A percentile compares a stretch with the other conserved stretches of the same genome.
Evolutionary conservation across 129 eudicot genomes (phyloP).

Genomic region (Helichrysum umbraculigerum): DNA sequence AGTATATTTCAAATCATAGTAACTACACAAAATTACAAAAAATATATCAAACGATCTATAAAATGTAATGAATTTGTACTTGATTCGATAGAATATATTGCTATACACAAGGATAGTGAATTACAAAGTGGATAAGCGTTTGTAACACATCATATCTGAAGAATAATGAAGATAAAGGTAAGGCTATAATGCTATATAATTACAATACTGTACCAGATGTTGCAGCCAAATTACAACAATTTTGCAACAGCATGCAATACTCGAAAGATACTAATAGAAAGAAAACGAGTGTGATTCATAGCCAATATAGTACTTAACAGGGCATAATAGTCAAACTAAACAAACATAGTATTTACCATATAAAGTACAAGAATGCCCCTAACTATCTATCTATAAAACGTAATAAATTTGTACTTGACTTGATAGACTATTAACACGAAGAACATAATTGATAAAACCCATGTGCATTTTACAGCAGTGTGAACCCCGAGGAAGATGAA

Average conservation of each 20-base stretch:
- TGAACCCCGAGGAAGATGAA: no score
- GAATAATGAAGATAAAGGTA: not conserved
- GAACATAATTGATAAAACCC: no score
- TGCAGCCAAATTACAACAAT: not conserved
- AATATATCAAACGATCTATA: not conserved
- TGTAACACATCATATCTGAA: not conserved
- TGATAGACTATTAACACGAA: no score
- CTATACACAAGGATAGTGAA: not conserved
- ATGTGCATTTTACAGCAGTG: no score
- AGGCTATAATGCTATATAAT: not conserved
- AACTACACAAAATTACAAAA: not conserved
- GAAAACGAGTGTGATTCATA: not conserved
- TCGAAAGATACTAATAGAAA: not conserved
- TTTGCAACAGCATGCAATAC: not conserved
- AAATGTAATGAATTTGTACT: not conserved
- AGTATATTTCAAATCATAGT: not conserved
- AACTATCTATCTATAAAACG: no score
- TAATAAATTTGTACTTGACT: no score
- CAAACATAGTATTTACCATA: not conserved
- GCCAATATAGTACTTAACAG: slow-evolving; percentile 6
- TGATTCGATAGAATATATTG: not conserved
- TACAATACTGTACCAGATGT: not conserved
- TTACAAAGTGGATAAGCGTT: not conserved
- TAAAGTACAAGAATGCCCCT: no score
- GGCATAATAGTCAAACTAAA: not conserved